Evolutionary conservation across 495 filamentous ascomycete genomes (phyloP).

Genomic region (Hamigera avellanea): DNA sequence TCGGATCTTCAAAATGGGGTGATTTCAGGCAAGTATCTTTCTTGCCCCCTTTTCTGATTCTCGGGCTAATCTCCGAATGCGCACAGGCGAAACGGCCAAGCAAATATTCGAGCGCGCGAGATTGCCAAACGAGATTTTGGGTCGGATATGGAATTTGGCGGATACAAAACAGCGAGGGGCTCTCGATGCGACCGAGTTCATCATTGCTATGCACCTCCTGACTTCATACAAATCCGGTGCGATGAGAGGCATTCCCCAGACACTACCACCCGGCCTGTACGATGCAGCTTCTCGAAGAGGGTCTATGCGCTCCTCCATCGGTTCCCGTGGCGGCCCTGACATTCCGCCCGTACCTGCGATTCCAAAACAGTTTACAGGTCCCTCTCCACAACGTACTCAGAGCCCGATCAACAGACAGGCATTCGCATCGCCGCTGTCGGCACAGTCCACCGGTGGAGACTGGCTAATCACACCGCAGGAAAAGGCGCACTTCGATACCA

Average conservation of each 20-base stretch:
- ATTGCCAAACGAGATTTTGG: conserved; percentile 80
- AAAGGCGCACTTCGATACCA: conserved; percentile 73
- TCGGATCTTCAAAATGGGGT: conserved; percentile 67
- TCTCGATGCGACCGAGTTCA: conserved; percentile 84
- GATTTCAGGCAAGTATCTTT: conserved; percentile 52
- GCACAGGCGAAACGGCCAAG: conserved; percentile 68
- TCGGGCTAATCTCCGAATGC: neutral
- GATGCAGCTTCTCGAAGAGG: conserved; percentile 76
- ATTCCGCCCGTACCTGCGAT: conserved; percentile 45
- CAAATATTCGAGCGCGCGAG: conserved; percentile 88
- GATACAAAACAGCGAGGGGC: conserved; percentile 87
- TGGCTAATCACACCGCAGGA: conserved; percentile 78
- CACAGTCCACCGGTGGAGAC: conserved; percentile 55
- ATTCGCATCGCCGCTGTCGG: conserved; percentile 41
- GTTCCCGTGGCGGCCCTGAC: conserved; percentile 30
- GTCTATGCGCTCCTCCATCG: conserved; percentile 33
- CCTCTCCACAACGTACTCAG: conserved; percentile 40
- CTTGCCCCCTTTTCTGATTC: neutral
- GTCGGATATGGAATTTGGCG: conserved; percentile 87
- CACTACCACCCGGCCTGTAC: conserved; percentile 76
- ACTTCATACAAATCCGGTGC: conserved; percentile 78
- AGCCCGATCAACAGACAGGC: conserved; percentile 59
- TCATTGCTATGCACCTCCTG: conserved; percentile 96
- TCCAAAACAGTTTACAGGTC: conserved; percentile 62
- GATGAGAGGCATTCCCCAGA: conserved; percentile 66